Evolutionary conservation across 371 early-diverging fungal species (phyloP).

Genomic region (Mortierella sp.): DNA sequence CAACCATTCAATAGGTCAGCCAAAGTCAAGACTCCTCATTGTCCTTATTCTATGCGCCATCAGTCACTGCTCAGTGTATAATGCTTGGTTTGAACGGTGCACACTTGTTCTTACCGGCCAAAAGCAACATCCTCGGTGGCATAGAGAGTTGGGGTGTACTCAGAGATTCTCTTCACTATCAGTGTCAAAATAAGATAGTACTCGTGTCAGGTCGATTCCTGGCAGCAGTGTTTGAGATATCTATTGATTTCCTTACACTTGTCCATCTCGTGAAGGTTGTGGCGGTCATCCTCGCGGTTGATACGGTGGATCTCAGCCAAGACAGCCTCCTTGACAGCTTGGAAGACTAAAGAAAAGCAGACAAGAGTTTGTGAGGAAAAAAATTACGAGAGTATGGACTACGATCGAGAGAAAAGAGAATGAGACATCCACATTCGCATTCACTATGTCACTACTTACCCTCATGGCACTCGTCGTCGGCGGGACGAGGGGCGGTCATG

Average conservation of each 20-base stretch:
- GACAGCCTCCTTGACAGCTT: constrained; percentile 58
- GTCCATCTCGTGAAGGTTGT: constrained; percentile 64
- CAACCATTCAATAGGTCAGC: background rate
- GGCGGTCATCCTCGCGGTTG: constrained; percentile 61
- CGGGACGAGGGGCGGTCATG: constrained; percentile 61
- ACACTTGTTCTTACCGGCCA: constrained; percentile 52
- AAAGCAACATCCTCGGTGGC: constrained; percentile 66
- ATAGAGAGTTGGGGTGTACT: constrained; percentile 61
- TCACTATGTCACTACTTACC: too few species aligned
- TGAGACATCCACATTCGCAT: background rate
- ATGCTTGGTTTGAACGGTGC: background rate
- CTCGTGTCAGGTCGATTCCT: background rate
- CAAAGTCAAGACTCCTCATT: background rate
- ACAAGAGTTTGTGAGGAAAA: background rate
- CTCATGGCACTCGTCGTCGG: constrained; percentile 60
- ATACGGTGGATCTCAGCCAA: constrained; percentile 57
- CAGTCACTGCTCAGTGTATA: background rate
- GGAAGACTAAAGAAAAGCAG: constrained; percentile 54
- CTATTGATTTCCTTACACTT: constrained; percentile 40
- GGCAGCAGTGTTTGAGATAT: too few species aligned
- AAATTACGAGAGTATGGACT: background rate
- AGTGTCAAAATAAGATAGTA: background rate
- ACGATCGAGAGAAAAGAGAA: background rate
- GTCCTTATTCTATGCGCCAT: background rate
- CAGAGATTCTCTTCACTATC: constrained; percentile 59